Evolutionary conservation across 331 rosid species (phyloP).

Genomic region (Rosa hybrid): DNA sequence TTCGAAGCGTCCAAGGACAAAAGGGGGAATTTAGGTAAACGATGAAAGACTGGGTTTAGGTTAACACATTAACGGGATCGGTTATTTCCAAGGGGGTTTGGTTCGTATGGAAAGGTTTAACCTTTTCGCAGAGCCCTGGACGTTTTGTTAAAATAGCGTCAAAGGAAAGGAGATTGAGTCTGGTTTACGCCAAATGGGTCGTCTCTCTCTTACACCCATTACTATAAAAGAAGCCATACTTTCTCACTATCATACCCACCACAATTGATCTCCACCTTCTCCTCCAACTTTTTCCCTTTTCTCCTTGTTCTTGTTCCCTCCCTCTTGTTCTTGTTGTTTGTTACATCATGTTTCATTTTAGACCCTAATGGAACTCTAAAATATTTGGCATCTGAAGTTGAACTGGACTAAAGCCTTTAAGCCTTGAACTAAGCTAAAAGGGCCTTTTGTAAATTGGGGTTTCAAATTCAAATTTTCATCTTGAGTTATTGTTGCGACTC

Average conservation of each 20-base stretch:
- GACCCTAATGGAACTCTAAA: slow-evolving; percentile 24
- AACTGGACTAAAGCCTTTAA: neutral
- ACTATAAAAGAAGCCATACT: slow-evolving; percentile 56
- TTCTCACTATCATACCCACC: slow-evolving; percentile 37
- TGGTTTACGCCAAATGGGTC: slow-evolving; percentile 58
- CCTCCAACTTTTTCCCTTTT: neutral
- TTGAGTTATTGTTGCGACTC: neutral
- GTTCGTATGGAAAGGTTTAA: slow-evolving; percentile 2
- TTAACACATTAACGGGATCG: slow-evolving; percentile 20
- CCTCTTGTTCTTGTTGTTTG: slow-evolving; percentile 29
- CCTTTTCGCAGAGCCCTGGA: slow-evolving; percentile 25
- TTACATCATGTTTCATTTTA: slow-evolving; percentile 14
- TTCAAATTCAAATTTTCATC: neutral
- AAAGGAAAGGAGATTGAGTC: slow-evolving; percentile 44
- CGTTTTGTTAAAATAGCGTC: slow-evolving; percentile 30
- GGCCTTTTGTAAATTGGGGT: neutral
- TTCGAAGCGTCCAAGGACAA: neutral
- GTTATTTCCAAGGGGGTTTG: slow-evolving; percentile 34
- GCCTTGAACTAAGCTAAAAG: too few relatives aligned
- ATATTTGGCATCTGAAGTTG: slow-evolving; percentile 2
- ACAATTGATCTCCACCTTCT: neutral
- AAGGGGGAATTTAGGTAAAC: neutral
- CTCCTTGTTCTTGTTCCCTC: slow-evolving; percentile 2
- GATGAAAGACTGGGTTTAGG: neutral
- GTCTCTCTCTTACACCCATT: slow-evolving; percentile 39